These are phyloP conservation scores for Meripilus lineatus DNA, from an alignment of 1,284 basidiomycete species.

Conservation along the genomic window DNA sequence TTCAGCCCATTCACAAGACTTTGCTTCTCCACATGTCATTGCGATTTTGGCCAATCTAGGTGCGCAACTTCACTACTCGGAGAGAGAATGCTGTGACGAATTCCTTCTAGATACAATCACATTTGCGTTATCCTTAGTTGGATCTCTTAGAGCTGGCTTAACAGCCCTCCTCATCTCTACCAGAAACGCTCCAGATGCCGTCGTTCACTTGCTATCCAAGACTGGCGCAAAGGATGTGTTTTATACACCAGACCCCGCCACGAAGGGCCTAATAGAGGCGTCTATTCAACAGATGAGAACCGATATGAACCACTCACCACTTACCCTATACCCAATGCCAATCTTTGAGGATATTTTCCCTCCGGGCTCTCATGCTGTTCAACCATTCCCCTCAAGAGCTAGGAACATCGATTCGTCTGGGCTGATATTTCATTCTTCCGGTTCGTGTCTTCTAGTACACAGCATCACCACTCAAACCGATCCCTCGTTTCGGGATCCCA, in stretches of 20 bases:
- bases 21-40: conserved; percentile 4
- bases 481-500: background rate
- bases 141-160: conserved; percentile 27
- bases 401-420: background rate
- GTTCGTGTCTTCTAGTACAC: no score
- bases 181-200: conserved; percentile 15
- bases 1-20: background rate
- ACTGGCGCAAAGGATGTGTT: background rate
- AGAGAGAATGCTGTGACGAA: no score
- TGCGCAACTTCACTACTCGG: conserved; percentile 3
- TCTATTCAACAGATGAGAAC: background rate
- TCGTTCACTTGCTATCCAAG: conserved; percentile 17
- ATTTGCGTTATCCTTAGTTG: conserved; percentile 22
- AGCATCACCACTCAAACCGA: no score
- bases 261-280: no score
- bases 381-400: no score
- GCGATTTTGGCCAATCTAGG: conserved; percentile 17
- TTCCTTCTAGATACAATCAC: conserved; percentile 26
- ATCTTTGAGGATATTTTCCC: conserved; percentile 15
- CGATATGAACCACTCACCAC: background rate
- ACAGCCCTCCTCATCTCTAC: conserved; percentile 19
- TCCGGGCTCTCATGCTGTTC: background rate
- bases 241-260: no score
- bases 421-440: conserved; percentile 21
- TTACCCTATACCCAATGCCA: conserved; percentile 12